phyloP scores from a whole-genome alignment of 805 yeast genomes.

The Isabelozyma pseudorhagii region DNA sequence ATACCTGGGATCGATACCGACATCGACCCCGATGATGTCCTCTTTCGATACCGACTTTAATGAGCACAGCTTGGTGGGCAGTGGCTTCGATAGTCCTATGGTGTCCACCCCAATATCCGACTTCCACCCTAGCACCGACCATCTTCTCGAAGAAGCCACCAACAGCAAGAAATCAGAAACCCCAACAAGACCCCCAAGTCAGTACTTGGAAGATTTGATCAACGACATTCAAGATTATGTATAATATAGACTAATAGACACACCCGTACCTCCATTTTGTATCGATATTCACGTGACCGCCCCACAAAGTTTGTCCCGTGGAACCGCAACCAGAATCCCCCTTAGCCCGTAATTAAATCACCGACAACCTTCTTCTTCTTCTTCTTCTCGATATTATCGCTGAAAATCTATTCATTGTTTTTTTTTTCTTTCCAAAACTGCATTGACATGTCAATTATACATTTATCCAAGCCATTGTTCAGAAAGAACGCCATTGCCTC shows the following conservation, averaged over 20 bases:
- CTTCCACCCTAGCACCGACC: background rate
- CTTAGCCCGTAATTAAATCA: background rate
- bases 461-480: background rate
- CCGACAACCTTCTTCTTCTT: background rate
- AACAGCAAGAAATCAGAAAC: constrained; percentile 3
- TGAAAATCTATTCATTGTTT: background rate
- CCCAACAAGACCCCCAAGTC: constrained; percentile 47
- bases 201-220: constrained; percentile 44
- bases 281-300: background rate
- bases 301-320: background rate
- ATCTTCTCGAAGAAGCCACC: background rate
- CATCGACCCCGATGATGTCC: background rate
- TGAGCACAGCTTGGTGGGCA: background rate
- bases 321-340: background rate
- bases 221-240: constrained; percentile 8
- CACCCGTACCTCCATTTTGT: background rate
- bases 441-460: background rate
- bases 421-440: background rate
- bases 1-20: background rate
- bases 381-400: background rate
- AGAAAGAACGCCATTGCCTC: background rate
- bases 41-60: background rate
- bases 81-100: background rate
- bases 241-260: background rate
- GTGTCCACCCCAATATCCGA: background rate